Conservation (phyloP, 1,139 yeast species). For the Taiozyma sp. region DNA sequence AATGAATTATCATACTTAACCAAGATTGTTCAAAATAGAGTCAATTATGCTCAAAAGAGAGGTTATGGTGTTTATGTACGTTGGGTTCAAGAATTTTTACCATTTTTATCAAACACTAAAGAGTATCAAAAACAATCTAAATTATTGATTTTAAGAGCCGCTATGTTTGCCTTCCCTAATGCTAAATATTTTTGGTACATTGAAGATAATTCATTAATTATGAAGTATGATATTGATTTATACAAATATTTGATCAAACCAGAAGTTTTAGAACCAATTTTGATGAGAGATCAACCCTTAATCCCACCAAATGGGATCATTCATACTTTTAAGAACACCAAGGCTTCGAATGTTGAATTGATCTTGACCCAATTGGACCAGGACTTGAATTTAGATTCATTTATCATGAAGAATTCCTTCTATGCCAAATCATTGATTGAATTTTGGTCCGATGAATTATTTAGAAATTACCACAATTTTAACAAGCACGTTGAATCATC, state of each 20-base stretch:
- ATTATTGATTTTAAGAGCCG: slow-evolving; percentile 61
- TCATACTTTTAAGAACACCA: slow-evolving; percentile 61
- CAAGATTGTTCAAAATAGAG: slow-evolving; percentile 71
- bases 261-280: slow-evolving; percentile 49
- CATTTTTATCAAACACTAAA: slow-evolving; percentile 30
- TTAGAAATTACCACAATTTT: slow-evolving; percentile 60
- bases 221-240: slow-evolving; percentile 58
- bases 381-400: slow-evolving; percentile 62
- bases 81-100: slow-evolving; percentile 79
- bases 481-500: slow-evolving; percentile 60
- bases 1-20: slow-evolving; percentile 59
- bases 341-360: slow-evolving; percentile 48
- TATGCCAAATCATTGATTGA: slow-evolving; percentile 67
- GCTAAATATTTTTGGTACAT: slow-evolving; percentile 84
- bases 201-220: slow-evolving; percentile 69
- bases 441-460: slow-evolving; percentile 68
- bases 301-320: slow-evolving; percentile 65
- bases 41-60: slow-evolving; percentile 72
- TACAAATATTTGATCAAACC: slow-evolving; percentile 53
- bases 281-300: slow-evolving; percentile 64
- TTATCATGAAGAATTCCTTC: slow-evolving; percentile 60
- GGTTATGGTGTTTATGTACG: slow-evolving; percentile 76
- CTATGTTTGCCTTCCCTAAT: slow-evolving; percentile 81
- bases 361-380: slow-evolving; percentile 62
- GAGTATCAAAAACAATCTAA: slow-evolving; percentile 54